phyloP scores from a whole-genome alignment of 106 monocot genomes.

The Dioscorea zingiberensis region DNA sequence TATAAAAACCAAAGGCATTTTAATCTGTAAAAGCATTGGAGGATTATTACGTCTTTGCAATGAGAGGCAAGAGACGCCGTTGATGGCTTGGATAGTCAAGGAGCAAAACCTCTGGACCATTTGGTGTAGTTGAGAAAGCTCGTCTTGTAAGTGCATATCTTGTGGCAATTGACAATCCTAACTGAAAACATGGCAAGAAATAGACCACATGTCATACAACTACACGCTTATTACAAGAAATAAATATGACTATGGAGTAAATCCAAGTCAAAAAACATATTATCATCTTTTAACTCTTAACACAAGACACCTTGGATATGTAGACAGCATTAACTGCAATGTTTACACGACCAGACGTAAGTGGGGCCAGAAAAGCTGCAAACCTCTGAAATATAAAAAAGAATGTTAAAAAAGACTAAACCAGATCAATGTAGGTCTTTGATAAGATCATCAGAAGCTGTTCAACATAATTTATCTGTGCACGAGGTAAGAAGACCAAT shows the following conservation, averaged over 20 bases:
- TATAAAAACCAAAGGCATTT: too few species aligned
- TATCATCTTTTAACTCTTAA: neutral
- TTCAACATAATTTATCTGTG: neutral
- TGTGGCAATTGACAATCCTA: constrained; percentile 74
- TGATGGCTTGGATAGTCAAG: constrained; percentile 98
- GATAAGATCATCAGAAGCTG: neutral
- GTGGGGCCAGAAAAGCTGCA: constrained; percentile 88
- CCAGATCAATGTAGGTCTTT: neutral
- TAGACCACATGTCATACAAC: too few species aligned
- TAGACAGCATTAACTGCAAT: constrained; percentile 61
- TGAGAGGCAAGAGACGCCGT: constrained; percentile 75
- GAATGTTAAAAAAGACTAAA: neutral
- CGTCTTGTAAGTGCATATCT: constrained; percentile 82
- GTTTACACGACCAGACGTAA: constrained; percentile 80
- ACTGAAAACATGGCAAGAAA: constrained; percentile 21
- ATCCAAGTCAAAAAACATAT: neutral
- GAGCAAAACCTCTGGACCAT: constrained; percentile 61
- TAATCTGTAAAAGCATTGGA: too few species aligned
- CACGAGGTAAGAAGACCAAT: too few species aligned
- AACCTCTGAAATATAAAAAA: constrained; percentile 65
- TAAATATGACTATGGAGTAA: neutral
- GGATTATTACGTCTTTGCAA: constrained; percentile 73
- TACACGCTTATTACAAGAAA: too few species aligned
- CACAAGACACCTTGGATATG: constrained; percentile 53
- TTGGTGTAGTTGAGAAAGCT: constrained; percentile 63